phyloP scores from a whole-genome alignment of 495 filamentous ascomycete genomes.

The Halenospora varia region DNA sequence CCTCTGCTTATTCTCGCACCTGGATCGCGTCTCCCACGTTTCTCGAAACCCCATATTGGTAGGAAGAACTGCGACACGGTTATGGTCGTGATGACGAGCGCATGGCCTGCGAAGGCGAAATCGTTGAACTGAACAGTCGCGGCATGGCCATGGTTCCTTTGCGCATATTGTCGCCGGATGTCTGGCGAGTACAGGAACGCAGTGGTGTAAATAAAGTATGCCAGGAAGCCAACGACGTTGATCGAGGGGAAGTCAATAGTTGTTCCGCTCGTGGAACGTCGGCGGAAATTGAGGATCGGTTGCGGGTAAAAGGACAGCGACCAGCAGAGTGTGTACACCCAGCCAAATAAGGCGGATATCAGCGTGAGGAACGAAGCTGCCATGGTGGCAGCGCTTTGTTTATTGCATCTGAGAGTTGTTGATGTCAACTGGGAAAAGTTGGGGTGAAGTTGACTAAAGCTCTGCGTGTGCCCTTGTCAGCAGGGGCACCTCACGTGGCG shows the following conservation, averaged over 20 bases:
- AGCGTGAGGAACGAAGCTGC: constrained; percentile 30
- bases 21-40: constrained; percentile 32
- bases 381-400: constrained; percentile 17
- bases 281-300: constrained; percentile 66
- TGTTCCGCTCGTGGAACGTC: constrained; percentile 73
- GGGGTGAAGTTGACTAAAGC: neutral
- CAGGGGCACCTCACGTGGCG: neutral
- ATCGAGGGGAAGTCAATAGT: constrained; percentile 82
- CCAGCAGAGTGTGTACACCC: constrained; percentile 69
- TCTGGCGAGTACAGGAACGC: constrained; percentile 73
- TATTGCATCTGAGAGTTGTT: neutral
- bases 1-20: constrained; percentile 51
- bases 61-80: constrained; percentile 71
- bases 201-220: constrained; percentile 69
- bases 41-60: constrained; percentile 69
- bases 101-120: constrained; percentile 78
- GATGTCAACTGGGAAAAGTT: neutral
- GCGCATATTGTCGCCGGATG: constrained; percentile 78
- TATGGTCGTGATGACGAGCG: constrained; percentile 61
- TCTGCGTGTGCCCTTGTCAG: no score
- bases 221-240: constrained; percentile 78
- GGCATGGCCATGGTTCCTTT: constrained; percentile 64
- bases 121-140: constrained; percentile 90
- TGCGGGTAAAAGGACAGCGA: constrained; percentile 92
- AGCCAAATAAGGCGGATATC: constrained; percentile 53